Conservation (phyloP, 495 filamentous ascomycete genomes). For the Podospora appendiculata region DNA sequence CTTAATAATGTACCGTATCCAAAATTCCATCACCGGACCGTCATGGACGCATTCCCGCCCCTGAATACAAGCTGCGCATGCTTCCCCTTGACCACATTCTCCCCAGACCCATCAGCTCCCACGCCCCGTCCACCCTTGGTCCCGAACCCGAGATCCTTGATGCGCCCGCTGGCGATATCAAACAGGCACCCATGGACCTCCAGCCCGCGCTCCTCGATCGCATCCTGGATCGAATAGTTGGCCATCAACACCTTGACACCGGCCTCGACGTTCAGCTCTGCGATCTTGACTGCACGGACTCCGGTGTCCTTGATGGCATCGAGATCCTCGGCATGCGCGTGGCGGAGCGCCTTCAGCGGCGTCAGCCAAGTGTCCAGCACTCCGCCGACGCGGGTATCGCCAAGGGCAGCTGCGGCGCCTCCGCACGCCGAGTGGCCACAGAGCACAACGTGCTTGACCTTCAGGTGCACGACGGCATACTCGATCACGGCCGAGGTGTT, state of each 20-base stretch:
- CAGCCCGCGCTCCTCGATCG: conserved; percentile 59
- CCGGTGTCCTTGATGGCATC: conserved; percentile 37
- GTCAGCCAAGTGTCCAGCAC: conserved; percentile 78
- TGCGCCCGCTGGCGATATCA: conserved; percentile 53
- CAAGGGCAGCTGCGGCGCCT: conserved; percentile 63
- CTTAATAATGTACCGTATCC: too few relatives aligned
- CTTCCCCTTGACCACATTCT: conserved; percentile 35
- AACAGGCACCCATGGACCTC: conserved; percentile 67
- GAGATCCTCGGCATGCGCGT: conserved; percentile 47
- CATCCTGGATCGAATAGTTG: conserved; percentile 53
- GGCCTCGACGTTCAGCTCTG: conserved; percentile 63
- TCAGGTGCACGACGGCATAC: conserved; percentile 66
- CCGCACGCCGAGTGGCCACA: conserved; percentile 82
- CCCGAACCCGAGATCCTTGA: conserved; percentile 50
- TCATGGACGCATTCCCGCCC: conserved; percentile 24
- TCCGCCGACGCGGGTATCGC: conserved; percentile 58
- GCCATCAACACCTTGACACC: conserved; percentile 56
- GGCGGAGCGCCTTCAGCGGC: conserved; percentile 57
- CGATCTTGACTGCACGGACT: conserved; percentile 45
- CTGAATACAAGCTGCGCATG: conserved; percentile 44
- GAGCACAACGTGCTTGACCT: conserved; percentile 75
- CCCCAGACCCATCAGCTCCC: conserved; percentile 4
- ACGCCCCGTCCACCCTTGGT: conserved; percentile 20
- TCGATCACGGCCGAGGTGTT: conserved; percentile 72
- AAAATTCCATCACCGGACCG: not conserved